Evolutionary conservation across 345 rosid genomes (phyloP).

Genomic region (Hibiscus trionum): DNA sequence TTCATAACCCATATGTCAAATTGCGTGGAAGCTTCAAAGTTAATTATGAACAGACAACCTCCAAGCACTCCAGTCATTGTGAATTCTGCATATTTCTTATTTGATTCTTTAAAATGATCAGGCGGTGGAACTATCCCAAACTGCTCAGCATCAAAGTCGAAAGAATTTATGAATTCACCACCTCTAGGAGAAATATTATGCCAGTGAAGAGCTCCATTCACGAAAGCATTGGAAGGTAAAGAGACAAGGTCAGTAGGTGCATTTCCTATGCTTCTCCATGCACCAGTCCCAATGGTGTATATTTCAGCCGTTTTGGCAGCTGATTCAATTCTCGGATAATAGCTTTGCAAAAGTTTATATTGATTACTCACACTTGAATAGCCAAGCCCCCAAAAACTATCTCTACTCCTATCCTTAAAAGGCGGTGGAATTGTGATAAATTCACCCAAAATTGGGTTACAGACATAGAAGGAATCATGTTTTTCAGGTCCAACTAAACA

Average conservation of each 20-base stretch:
- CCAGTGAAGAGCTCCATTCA: no score
- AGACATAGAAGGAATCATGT: slow-evolving; percentile 5
- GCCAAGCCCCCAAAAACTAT: slow-evolving; percentile 9
- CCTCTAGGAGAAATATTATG: no score
- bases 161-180: slow-evolving; percentile 1
- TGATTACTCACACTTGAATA: slow-evolving; percentile 8
- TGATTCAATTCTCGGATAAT: not conserved
- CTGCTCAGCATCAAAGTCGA: slow-evolving; percentile 12
- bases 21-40: not conserved
- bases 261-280: no score
- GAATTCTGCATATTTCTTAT: not conserved
- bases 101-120: not conserved
- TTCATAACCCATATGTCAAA: slow-evolving; percentile 14
- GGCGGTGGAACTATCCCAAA: slow-evolving; percentile 9
- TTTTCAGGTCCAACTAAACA: slow-evolving; percentile 3
- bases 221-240: no score
- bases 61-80: slow-evolving; percentile 10
- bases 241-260: no score
- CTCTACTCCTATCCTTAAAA: not conserved
- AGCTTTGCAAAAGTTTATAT: slow-evolving; percentile 13
- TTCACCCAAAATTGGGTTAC: slow-evolving; percentile 16
- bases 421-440: slow-evolving; percentile 1
- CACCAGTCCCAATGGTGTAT: slow-evolving; percentile 10
- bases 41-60: slow-evolving; percentile 7
- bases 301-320: slow-evolving; percentile 5